A percentile compares a stretch with the other conserved stretches of the same genome.
Conservation (phyloP, 2,329 filamentous ascomycete genomes). For the Fragosphaeria purpurea region DNA sequence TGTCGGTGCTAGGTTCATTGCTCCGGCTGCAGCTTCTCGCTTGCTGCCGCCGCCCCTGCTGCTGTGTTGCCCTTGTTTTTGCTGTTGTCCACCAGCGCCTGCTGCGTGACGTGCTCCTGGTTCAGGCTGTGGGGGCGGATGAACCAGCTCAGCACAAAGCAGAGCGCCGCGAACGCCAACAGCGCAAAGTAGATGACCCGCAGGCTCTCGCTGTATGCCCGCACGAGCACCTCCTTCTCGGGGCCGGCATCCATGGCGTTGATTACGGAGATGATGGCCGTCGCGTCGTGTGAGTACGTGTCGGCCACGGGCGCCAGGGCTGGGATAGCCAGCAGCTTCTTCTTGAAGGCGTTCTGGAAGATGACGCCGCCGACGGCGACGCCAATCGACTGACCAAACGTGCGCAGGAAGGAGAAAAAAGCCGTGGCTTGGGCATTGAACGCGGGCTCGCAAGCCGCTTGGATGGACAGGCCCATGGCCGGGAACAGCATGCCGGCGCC, state of each 20-base stretch:
- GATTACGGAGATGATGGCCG: constrained; percentile 43
- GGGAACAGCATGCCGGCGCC: constrained; percentile 29
- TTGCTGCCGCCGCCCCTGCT: background rate
- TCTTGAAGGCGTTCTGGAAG: constrained; percentile 26
- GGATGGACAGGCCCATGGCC: constrained; percentile 28
- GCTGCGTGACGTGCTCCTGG: constrained; percentile 35
- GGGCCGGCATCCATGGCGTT: constrained; percentile 31
- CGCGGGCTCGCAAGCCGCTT: constrained; percentile 25
- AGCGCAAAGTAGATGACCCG: constrained; percentile 44
- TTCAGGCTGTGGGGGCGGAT: constrained; percentile 41
- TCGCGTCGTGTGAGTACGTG: constrained; percentile 45
- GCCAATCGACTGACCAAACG: constrained; percentile 31
- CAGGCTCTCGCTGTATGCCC: constrained; percentile 41
- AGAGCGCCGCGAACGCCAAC: constrained; percentile 38
- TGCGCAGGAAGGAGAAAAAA: constrained; percentile 32
- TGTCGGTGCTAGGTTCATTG: too few species aligned
- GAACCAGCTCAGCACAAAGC: constrained; percentile 39
- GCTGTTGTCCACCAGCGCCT: constrained; percentile 29
- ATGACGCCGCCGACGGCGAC: constrained; percentile 30
- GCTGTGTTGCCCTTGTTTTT: background rate
- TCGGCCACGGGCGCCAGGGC: constrained; percentile 17
- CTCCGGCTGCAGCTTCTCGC: background rate
- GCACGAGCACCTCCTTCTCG: constrained; percentile 26
- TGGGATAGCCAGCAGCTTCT: constrained; percentile 9
- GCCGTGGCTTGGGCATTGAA: constrained; percentile 28